Conservation (phyloP, 2,329 filamentous ascomycete genomes). For the Dothideomycetes sp. region DNA sequence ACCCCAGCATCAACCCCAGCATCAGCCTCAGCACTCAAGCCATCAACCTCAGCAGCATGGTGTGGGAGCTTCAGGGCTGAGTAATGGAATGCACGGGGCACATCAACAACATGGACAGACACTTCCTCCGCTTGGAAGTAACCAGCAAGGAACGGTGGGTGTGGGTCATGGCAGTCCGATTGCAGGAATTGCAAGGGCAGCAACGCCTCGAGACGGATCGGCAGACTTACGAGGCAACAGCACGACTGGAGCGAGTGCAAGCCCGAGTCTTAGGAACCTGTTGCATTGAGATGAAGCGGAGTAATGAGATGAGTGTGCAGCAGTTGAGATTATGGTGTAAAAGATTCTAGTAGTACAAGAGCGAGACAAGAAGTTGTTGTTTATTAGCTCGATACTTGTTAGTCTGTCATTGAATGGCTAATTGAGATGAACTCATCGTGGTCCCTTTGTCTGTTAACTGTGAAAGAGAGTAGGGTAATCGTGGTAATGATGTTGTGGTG, state of each 20-base stretch:
- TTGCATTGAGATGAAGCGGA: slow-evolving; percentile 27
- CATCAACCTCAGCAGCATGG: slow-evolving; percentile 17
- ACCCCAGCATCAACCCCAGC: slow-evolving; percentile 6
- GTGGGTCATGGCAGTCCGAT: slow-evolving; percentile 5
- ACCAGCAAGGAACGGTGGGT: not conserved
- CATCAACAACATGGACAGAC: slow-evolving; percentile 8
- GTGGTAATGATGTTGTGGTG: no score
- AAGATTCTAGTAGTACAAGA: no score
- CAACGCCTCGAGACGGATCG: slow-evolving; percentile 21
- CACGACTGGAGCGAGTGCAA: slow-evolving; percentile 33
- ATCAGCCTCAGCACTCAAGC: slow-evolving; percentile 5
- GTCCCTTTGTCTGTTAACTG: no score
- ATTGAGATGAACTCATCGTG: no score
- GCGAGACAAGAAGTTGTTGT: not conserved
- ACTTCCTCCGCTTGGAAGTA: not conserved
- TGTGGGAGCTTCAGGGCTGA: no score
- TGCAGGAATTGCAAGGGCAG: slow-evolving; percentile 13
- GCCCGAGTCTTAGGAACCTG: slow-evolving; percentile 39
- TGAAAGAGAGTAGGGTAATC: no score
- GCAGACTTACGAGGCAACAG: slow-evolving; percentile 16
- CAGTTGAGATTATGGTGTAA: not conserved
- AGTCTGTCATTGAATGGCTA: no score
- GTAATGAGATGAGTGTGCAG: not conserved
- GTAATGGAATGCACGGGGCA: no score
- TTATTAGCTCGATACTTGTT: not conserved